These are phyloP conservation scores for Yamadazyma taylorii DNA, from an alignment of 1,139 yeast genomes.

Conservation along the genomic window DNA sequence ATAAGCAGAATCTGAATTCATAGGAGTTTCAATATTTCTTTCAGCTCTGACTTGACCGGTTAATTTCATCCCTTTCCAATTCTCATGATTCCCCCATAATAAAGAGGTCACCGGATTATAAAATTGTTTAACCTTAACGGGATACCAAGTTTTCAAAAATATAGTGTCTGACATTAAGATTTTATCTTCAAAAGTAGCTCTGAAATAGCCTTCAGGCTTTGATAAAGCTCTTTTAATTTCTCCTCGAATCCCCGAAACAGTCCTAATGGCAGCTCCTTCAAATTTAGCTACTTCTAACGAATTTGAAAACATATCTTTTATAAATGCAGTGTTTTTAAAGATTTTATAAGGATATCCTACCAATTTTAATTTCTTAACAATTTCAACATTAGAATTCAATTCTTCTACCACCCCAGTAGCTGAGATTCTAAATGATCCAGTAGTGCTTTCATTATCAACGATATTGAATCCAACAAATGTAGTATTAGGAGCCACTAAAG, in stretches of 20 bases:
- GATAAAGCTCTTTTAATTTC: constrained; percentile 94
- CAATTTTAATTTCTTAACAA: constrained; percentile 91
- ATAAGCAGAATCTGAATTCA: constrained; percentile 66
- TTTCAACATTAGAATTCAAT: constrained; percentile 84
- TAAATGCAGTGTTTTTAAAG: constrained; percentile 93
- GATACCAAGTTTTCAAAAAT: constrained; percentile 95
- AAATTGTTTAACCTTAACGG: constrained; percentile 83
- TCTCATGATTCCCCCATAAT: constrained; percentile 67
- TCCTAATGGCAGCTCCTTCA: constrained; percentile 95
- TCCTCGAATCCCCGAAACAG: constrained; percentile 97
- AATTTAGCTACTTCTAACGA: constrained; percentile 95
- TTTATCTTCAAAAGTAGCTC: constrained; percentile 99
- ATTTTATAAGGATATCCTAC: constrained; percentile 95
- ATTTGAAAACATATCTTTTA: constrained; percentile 93
- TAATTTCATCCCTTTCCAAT: constrained; percentile 95
- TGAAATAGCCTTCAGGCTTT: constrained; percentile 93
- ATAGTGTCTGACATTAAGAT: constrained; percentile 86
- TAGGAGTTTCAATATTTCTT: constrained; percentile 63
- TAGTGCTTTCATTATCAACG: constrained; percentile 78
- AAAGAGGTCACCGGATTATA: constrained; percentile 96
- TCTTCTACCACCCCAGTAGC: constrained; percentile 98
- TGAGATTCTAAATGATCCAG: constrained; percentile 90
- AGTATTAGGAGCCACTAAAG: constrained; percentile 94
- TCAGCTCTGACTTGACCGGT: constrained; percentile 93
- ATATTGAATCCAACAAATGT: constrained; percentile 95